These are phyloP conservation scores for Themeda triandra DNA, from an alignment of 176 grass and related monocot species.

Conservation along the genomic window DNA sequence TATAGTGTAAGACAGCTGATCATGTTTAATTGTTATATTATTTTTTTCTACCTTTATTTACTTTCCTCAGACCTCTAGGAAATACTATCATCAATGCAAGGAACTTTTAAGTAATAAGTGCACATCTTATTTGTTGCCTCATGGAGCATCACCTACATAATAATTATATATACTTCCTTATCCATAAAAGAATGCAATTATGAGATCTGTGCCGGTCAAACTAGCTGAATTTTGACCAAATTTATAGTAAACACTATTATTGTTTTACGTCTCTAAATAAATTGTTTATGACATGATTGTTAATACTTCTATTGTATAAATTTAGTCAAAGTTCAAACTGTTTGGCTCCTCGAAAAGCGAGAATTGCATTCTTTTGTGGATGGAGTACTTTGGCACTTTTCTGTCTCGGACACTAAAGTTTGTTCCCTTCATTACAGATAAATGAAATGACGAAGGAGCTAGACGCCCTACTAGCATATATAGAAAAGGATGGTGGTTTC, in stretches of 20 bases:
- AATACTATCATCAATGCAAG: conserved; percentile 18
- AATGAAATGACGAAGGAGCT: conserved; percentile 81
- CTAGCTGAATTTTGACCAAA: no score
- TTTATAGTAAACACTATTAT: no score
- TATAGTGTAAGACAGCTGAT: conserved; percentile 65
- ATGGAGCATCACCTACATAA: background rate
- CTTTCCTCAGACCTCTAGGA: background rate
- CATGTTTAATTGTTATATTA: conserved; percentile 15
- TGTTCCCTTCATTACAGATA: conserved; percentile 49
- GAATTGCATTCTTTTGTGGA: no score
- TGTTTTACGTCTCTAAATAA: no score
- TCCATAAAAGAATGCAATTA: no score
- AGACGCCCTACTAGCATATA: conserved; percentile 59
- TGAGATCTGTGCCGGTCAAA: no score
- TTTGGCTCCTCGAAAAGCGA: no score
- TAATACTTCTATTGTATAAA: no score
- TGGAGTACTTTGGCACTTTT: background rate
- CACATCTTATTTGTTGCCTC: conserved; percentile 8
- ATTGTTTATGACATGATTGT: no score
- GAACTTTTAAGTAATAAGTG: conserved; percentile 15
- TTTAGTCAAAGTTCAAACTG: no score
- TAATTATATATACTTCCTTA: no score
- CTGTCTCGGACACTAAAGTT: background rate
- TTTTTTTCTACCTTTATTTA: conserved; percentile 18
- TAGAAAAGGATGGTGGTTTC: conserved; percentile 85